Percentiles rank a stretch among this genome's conserved stretches.
phyloP scores from a whole-genome alignment of 306 rosid genomes.

The Dryas drummondii region DNA sequence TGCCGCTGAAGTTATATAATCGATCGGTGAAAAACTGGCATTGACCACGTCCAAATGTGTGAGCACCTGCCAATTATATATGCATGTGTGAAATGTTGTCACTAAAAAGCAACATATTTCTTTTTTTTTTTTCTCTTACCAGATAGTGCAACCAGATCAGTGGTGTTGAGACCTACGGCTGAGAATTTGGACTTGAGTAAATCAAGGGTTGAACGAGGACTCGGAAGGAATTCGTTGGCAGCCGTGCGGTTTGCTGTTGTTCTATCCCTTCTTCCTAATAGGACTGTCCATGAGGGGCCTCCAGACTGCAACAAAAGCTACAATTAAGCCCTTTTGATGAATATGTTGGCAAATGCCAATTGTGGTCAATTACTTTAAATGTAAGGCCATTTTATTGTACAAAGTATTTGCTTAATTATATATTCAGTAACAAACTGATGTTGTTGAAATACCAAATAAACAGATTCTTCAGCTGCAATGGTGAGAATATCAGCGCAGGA shows the following conservation, averaged over 20 bases:
- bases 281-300: slow-evolving; percentile 51
- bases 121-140: slow-evolving; percentile 28
- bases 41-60: slow-evolving; percentile 28
- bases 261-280: slow-evolving; percentile 57
- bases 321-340: no score
- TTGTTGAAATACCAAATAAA: slow-evolving; percentile 32
- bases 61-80: slow-evolving; percentile 19
- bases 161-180: slow-evolving; percentile 27
- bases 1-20: background rate
- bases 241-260: slow-evolving; percentile 36
- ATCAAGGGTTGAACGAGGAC: slow-evolving; percentile 15
- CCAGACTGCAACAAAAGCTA: slow-evolving; percentile 29
- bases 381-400: no score
- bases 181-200: slow-evolving; percentile 15
- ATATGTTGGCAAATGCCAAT: no score
- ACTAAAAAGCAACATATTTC: no score
- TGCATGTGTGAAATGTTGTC: background rate
- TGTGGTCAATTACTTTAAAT: no score
- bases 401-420: no score
- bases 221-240: slow-evolving; percentile 41
- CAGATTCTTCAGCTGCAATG: slow-evolving; percentile 41
- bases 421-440: background rate
- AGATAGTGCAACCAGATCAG: slow-evolving; percentile 54
- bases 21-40: background rate
- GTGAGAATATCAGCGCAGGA: slow-evolving; percentile 48